phyloP scores from a whole-genome alignment of 2,329 filamentous ascomycete genomes.

The Xenosphaeropsis pyriputrescens region DNA sequence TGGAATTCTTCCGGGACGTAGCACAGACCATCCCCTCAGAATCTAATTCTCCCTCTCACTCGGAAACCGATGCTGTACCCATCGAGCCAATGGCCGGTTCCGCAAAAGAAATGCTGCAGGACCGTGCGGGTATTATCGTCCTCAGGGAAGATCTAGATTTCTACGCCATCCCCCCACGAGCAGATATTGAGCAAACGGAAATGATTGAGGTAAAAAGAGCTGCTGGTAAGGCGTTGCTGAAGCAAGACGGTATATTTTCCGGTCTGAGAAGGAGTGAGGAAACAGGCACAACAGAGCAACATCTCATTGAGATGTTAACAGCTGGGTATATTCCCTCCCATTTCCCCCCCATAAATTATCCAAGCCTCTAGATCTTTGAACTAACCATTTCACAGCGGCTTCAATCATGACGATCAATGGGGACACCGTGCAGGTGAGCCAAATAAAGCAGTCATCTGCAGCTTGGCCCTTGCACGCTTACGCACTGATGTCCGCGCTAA shows the following conservation, averaged over 20 bases:
- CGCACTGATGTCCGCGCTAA: conserved; percentile 83
- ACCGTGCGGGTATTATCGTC: conserved; percentile 91
- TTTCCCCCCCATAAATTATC: neutral
- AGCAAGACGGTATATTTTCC: conserved; percentile 91
- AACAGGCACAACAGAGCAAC: conserved; percentile 89
- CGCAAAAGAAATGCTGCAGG: conserved; percentile 65
- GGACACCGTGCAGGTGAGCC: conserved; percentile 95
- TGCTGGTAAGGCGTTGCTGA: conserved; percentile 71
- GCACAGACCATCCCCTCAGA: conserved; percentile 87
- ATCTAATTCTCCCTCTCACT: conserved; percentile 47
- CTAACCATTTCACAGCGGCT: conserved; percentile 47
- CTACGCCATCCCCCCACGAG: conserved; percentile 79
- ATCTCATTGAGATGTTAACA: conserved; percentile 98
- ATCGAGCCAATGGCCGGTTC: conserved; percentile 60
- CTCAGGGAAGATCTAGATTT: conserved; percentile 93
- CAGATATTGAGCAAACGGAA: conserved; percentile 71
- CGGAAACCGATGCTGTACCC: conserved; percentile 48
- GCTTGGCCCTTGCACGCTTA: conserved; percentile 79
- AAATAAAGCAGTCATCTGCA: conserved; percentile 97
- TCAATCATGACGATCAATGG: conserved; percentile 92
- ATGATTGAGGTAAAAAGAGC: conserved; percentile 97
- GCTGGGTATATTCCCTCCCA: conserved; percentile 53
- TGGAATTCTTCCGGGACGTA: conserved; percentile 93
- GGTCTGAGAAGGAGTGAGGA: conserved; percentile 91
- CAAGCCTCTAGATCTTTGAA: neutral